Conservation (phyloP, 2,329 filamentous ascomycete genomes). For the Orbilia oligospora region DNA sequence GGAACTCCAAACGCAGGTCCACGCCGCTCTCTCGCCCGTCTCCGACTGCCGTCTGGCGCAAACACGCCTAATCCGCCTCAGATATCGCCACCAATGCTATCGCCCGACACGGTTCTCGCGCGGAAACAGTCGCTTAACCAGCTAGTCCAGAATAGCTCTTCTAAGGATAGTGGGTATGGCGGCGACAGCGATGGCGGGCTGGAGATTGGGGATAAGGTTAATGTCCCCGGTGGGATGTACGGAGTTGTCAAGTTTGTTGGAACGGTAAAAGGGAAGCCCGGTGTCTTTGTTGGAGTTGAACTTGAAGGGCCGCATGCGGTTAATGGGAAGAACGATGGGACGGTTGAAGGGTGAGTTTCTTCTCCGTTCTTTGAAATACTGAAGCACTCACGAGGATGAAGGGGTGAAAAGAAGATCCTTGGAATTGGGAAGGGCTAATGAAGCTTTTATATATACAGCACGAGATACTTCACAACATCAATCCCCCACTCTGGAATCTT, state of each 20-base stretch:
- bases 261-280: slow-evolving; percentile 87
- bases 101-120: slow-evolving; percentile 70
- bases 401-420: not conserved
- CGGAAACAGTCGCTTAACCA: slow-evolving; percentile 81
- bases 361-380: not conserved
- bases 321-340: slow-evolving; percentile 93
- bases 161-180: slow-evolving; percentile 67
- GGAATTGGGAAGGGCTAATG: slow-evolving; percentile 3
- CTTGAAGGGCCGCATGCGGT: slow-evolving; percentile 83
- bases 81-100: slow-evolving; percentile 71
- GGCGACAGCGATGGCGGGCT: slow-evolving; percentile 72
- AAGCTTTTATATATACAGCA: slow-evolving; percentile 65
- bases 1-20: slow-evolving; percentile 62
- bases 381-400: not conserved
- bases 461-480: slow-evolving; percentile 83
- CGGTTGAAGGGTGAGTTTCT: slow-evolving; percentile 85
- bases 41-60: slow-evolving; percentile 64
- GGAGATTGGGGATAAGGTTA: slow-evolving; percentile 84
- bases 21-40: slow-evolving; percentile 65
- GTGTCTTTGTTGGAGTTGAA: slow-evolving; percentile 92
- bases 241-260: slow-evolving; percentile 92
- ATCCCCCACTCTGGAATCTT: slow-evolving; percentile 91
- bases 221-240: slow-evolving; percentile 93
- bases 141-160: slow-evolving; percentile 74
- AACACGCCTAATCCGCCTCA: slow-evolving; percentile 67